Conservation (phyloP, 306 rosid genomes). For the Citrullus mucosospermus region DNA sequence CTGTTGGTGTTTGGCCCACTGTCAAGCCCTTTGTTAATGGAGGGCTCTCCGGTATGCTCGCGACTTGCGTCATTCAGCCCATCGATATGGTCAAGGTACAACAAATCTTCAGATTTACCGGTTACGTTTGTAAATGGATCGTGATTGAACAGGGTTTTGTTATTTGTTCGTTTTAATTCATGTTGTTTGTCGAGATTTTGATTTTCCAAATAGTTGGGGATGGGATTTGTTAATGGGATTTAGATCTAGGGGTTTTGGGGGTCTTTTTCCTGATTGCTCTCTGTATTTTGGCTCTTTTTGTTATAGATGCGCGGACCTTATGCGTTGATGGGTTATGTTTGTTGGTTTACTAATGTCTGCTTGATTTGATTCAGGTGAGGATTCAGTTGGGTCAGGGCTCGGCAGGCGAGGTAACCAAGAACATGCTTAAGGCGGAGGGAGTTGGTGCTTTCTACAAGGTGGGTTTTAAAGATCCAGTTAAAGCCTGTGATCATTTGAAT, state of each 20-base stretch:
- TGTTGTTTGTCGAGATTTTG: neutral
- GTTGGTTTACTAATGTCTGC: neutral
- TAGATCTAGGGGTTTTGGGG: slow-evolving; percentile 38
- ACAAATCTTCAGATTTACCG: neutral
- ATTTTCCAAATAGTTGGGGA: neutral
- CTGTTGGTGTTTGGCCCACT: slow-evolving; percentile 65
- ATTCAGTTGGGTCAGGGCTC: slow-evolving; percentile 98
- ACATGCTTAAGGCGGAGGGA: slow-evolving; percentile 86
- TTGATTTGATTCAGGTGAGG: slow-evolving; percentile 57
- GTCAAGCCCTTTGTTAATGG: slow-evolving; percentile 93
- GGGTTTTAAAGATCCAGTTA: neutral
- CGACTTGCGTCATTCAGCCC: slow-evolving; percentile 95
- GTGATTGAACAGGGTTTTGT: neutral
- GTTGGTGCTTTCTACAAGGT: slow-evolving; percentile 84
- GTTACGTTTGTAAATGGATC: neutral
- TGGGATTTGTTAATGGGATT: neutral
- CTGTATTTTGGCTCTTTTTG: neutral
- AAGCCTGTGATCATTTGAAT: neutral
- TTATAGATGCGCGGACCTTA: neutral
- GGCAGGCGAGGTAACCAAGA: slow-evolving; percentile 51
- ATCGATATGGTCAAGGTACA: slow-evolving; percentile 93
- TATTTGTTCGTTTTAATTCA: neutral
- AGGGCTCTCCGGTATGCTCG: slow-evolving; percentile 94
- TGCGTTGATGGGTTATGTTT: neutral
- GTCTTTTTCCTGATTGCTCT: neutral